These are phyloP conservation scores for Calonectria montana DNA, from an alignment of 2,329 filamentous ascomycete genomes.

Conservation along the genomic window DNA sequence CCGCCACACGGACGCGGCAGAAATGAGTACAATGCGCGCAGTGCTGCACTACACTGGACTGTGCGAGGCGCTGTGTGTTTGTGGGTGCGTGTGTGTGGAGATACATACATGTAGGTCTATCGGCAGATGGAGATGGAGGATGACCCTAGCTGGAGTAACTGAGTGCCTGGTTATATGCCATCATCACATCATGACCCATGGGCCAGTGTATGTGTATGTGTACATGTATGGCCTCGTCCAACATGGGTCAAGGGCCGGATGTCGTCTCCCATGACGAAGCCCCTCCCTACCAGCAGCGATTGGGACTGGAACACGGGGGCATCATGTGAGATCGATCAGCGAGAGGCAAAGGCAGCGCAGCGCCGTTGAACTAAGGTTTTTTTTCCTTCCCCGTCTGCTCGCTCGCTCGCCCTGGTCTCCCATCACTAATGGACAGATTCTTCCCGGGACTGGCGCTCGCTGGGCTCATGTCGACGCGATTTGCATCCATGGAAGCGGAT, in stretches of 20 bases:
- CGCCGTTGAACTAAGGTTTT: neutral
- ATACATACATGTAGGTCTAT: constrained; percentile 1
- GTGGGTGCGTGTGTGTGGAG: constrained; percentile 9
- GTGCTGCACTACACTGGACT: neutral
- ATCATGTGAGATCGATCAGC: neutral
- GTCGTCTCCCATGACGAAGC: constrained; percentile 1
- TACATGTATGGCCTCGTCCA: neutral
- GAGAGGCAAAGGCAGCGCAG: neutral
- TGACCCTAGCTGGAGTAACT: neutral
- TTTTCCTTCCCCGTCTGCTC: neutral
- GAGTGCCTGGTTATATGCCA: constrained; percentile 1
- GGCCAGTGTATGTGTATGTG: neutral
- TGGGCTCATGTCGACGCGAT: neutral
- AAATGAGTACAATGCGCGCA: constrained; percentile 4
- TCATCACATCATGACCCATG: constrained; percentile 4
- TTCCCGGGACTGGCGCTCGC: neutral
- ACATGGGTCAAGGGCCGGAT: neutral
- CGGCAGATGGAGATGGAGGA: constrained; percentile 14
- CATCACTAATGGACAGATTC: neutral
- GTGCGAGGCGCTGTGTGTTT: neutral
- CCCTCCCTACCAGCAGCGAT: neutral
- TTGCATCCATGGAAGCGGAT: neutral
- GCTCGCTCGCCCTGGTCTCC: neutral
- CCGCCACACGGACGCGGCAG: neutral
- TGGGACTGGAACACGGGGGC: neutral